Base-by-base conservation (phyloP, 345 rosid species). In the Syzygium aromaticum region DNA sequence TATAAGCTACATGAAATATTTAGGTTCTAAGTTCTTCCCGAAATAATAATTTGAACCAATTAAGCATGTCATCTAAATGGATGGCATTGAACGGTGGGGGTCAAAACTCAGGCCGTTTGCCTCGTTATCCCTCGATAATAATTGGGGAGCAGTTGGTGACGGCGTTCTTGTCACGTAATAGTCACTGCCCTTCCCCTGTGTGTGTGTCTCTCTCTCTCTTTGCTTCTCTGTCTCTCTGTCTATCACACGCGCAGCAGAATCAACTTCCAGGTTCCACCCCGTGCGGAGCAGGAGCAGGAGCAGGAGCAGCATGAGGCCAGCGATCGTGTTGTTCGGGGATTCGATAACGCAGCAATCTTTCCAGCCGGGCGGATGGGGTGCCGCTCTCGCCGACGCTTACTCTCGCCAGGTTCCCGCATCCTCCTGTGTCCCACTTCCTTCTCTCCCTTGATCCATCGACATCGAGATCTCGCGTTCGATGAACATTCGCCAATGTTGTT, bases 301-400 rank as follows among this genome's bases (percentile, higher is more conserved):
- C n/a, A 27, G 40, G 40, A 40, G 56, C 51, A 88, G 85, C 87
- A 93, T 93, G 98, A 94, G 98, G 91, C 97, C 98, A 19, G 90
- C 92, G 92, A 93, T 97, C 17, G 92, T 96, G 88, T 88, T 95
- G 54, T 96, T 96, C 92, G 99, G 99, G 54, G 99, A 97, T 86
- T 97, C 99, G 38, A 96, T 95, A 51, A 96, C 99, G 12, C 91
- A 92, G 89, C 95, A 93, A 87, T 96, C 99, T 6, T 94, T 95
- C 91, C 86, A 93, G 90, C 89, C 94, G 54, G 98, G 96, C 49
- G 96, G 99, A 0, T 97, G 99, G 98, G 99, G 98, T 83, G 95
- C 99, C 84, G 86, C 97, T 85, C 97, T 97, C 56, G 92, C 94
- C 14, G 93, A 96, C 89, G 87, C 93, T 88, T 97, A 93, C 90